These are phyloP conservation scores for Epichloe glyceriae DNA, from an alignment of 2,329 filamentous ascomycete genomes.

Conservation along the genomic window DNA sequence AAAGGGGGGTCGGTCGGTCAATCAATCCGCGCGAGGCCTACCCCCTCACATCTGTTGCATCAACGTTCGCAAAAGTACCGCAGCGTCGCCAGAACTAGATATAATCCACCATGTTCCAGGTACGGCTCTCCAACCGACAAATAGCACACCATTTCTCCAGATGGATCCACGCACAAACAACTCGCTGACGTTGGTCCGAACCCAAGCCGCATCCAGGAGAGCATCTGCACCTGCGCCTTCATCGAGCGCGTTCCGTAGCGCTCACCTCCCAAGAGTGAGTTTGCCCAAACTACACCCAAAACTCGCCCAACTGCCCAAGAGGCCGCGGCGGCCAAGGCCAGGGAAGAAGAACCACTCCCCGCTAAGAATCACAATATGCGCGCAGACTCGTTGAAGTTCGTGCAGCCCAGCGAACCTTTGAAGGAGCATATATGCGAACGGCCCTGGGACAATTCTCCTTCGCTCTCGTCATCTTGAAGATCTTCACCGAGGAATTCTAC, in stretches of 20 bases:
- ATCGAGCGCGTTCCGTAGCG: constrained; percentile 72
- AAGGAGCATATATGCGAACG: constrained; percentile 92
- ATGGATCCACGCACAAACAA: neutral
- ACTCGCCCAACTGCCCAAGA: no score
- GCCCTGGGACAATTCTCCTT: constrained; percentile 93
- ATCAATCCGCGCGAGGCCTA: no score
- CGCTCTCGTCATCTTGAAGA: constrained; percentile 76
- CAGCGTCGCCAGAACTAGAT: no score
- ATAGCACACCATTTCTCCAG: no score
- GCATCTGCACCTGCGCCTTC: constrained; percentile 64
- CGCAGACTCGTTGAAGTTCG: constrained; percentile 75
- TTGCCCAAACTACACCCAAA: no score
- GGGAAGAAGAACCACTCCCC: no score
- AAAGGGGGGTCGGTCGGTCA: neutral
- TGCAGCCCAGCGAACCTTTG: constrained; percentile 89
- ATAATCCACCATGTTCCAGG: constrained; percentile 10
- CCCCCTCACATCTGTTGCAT: neutral
- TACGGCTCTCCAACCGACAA: neutral
- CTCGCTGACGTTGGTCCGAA: no score
- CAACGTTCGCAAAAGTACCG: neutral
- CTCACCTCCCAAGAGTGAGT: constrained; percentile 60
- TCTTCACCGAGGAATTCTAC: constrained; percentile 95
- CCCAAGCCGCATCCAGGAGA: constrained; percentile 53
- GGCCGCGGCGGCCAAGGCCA: no score
- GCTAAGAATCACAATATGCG: neutral